Base-by-base conservation (phyloP, 495 filamentous ascomycete species). In the Podospora sp. region DNA sequence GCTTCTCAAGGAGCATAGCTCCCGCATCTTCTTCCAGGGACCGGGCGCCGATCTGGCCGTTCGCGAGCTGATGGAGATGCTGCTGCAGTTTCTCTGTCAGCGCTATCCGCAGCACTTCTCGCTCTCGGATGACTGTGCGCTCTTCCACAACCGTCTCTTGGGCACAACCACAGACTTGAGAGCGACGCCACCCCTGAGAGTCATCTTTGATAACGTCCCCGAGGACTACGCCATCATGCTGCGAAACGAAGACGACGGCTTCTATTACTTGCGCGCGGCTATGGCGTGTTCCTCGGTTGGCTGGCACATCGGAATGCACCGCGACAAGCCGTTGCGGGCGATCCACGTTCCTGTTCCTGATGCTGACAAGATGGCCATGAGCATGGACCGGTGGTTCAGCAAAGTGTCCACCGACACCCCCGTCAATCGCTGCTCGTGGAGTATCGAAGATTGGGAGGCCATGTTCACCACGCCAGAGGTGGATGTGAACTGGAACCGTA, bases 61-160 rank as follows among this genome's bases (percentile, higher is more conserved):
- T 75, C 95, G 93, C 72, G 93, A 97, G 73, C 78, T 95, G 20
- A 96, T 97, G 93, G 93, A 97, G 76, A 92, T 94, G 87, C 84
- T 84, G 7, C 69, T 97, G 14, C 90, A 94, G 68, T 97, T 94
- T 71, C 77, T 93, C 27, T 90, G 86, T 67, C 83, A 88, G 24
- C 86, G 93, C 0, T 97, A 97, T 70, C 93, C 93, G 6, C 86
- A 88, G 26, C 88, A 91, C 74, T 97, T 97, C 77, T 80, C 81
- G 0, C 77, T 97, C 0, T 81, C 82, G 46, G 71, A 74, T 5
- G 85, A 89, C 68, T 85, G 86, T 5, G 82, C 82, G 18, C 75
- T 87, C 27, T 85, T 97, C 62, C 80, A 88, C 65, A 97, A 97
- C 75, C 71, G 71, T 33, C 90, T 97, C 59, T 84, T 97, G 4